Evolutionary conservation across 495 filamentous ascomycete genomes (phyloP), one percentile per base, ranked within the genome.

Genomic region (Penicillium canariense): DNA sequence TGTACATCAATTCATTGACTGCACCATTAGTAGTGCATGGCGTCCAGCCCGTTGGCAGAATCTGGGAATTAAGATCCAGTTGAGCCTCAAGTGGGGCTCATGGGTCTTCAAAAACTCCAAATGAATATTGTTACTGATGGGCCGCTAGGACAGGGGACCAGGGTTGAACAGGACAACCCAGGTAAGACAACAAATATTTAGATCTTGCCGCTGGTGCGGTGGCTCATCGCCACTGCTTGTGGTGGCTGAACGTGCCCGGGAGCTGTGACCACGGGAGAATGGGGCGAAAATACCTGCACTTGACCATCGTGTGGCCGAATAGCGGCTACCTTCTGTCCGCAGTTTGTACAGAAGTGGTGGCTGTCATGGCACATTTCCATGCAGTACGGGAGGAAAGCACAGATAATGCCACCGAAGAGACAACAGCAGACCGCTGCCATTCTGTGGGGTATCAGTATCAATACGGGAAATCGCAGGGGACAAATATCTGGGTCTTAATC

Each of bases 291-390:
- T 2, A 54, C 23, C 40, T 61, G 50, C 5, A 58, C 28, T 0
- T 27, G 26, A 0, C 50, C 58, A 10, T 61, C 58, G 27, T 61
- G 54, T 1, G 54, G 39, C n/a, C 18, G 25, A 23, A 54, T 32
- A 14, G 58, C 58, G 17, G 58, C 58, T 3, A 61, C 50, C 17
- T 48, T 34, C 2, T 42, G 22, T 0, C 40, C 40, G 17, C 58
- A 61, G n/a, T 54, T 54, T 17, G 50, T 40, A 8, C 58, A 61
- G 39, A 61, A 61, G 27, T 61, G 58, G 28, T 61, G 58, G 7
- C 35, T 22, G 11, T 61, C 58, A 17, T 61, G 58, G 17, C 58
- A 61, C 58, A 61, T 58, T 34, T 61, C 38, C 44, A 58, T 50
- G 15, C 58, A 61, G 23, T 25, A 61, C 0, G 58, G 58, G n/a